Percentiles rank a stretch among this genome's conserved stretches.
These are phyloP conservation scores for Kwoniella botswanensis DNA, from an alignment of 768 basidiomycete species.

Conservation along the genomic window DNA sequence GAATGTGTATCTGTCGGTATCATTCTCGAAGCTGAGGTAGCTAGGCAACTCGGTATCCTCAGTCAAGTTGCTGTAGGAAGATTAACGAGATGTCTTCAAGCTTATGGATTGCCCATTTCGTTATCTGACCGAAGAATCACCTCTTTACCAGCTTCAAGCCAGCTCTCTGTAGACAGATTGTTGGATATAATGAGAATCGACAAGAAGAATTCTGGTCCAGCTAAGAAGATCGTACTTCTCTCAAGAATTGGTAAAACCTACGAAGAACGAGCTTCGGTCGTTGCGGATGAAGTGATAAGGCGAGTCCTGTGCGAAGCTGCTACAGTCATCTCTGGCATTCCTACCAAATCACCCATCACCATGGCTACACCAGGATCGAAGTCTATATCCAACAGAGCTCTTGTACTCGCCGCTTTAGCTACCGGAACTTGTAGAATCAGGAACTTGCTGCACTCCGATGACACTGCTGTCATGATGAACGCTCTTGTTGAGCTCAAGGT, in stretches of 20 bases:
- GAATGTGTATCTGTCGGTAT: slow-evolving; percentile 96
- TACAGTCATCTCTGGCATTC: slow-evolving; percentile 72
- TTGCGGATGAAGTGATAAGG: slow-evolving; percentile 78
- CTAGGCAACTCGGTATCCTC: slow-evolving; percentile 83
- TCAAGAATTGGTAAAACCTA: slow-evolving; percentile 87
- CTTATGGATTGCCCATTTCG: slow-evolving; percentile 86
- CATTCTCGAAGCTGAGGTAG: slow-evolving; percentile 94
- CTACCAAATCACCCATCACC: slow-evolving; percentile 64
- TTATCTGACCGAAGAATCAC: slow-evolving; percentile 78
- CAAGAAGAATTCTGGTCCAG: slow-evolving; percentile 93
- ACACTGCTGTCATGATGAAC: slow-evolving; percentile 99
- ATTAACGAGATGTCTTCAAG: slow-evolving; percentile 81
- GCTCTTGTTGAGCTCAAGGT: slow-evolving; percentile 88
- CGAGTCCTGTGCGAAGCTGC: slow-evolving; percentile 82
- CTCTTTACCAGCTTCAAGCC: slow-evolving; percentile 69
- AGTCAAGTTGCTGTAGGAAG: slow-evolving; percentile 91
- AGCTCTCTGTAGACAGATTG: slow-evolving; percentile 76
- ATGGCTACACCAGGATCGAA: slow-evolving; percentile 97
- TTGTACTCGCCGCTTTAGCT: slow-evolving; percentile 90
- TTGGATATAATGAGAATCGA: slow-evolving; percentile 94
- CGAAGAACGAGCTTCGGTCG: slow-evolving; percentile 87
- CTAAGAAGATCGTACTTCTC: slow-evolving; percentile 93
- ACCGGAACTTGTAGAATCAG: slow-evolving; percentile 83
- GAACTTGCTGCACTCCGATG: slow-evolving; percentile 94
- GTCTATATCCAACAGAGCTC: slow-evolving; percentile 91